Conservation (phyloP, 192 early-diverging fungal species). For the Chytriomyces sp. region DNA sequence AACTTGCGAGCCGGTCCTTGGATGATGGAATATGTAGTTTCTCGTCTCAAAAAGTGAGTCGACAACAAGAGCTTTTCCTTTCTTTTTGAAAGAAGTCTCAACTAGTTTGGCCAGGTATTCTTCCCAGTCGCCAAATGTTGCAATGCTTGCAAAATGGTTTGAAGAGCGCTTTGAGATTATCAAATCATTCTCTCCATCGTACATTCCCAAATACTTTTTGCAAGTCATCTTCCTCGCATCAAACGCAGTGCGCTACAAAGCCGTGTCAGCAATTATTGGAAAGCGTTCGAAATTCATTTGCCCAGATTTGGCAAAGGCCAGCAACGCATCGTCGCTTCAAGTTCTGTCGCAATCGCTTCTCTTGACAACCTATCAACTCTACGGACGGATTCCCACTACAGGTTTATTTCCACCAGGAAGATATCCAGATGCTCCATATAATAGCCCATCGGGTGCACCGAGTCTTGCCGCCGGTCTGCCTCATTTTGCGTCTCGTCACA, state of each 20-base stretch:
- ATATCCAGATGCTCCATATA: slow-evolving; percentile 14
- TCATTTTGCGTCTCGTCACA: slow-evolving; percentile 89
- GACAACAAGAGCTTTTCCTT: slow-evolving; percentile 8
- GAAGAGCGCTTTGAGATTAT: slow-evolving; percentile 71
- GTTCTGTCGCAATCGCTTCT: slow-evolving; percentile 74
- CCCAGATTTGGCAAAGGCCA: slow-evolving; percentile 65
- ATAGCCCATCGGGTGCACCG: slow-evolving; percentile 37
- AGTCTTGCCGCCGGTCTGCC: slow-evolving; percentile 93
- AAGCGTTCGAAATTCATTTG: slow-evolving; percentile 65
- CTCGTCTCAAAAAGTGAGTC: slow-evolving; percentile 69
- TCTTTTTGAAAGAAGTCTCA: neutral
- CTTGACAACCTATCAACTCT: slow-evolving; percentile 84
- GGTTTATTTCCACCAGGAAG: slow-evolving; percentile 69
- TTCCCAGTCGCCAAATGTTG: slow-evolving; percentile 43
- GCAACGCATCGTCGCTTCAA: slow-evolving; percentile 58
- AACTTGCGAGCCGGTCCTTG: slow-evolving; percentile 90
- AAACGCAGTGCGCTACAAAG: slow-evolving; percentile 67
- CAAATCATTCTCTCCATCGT: slow-evolving; percentile 76
- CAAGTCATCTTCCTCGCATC: slow-evolving; percentile 80
- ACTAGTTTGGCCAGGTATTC: slow-evolving; percentile 39
- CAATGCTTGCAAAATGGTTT: slow-evolving; percentile 76
- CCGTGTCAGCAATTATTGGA: slow-evolving; percentile 51
- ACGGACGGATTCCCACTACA: slow-evolving; percentile 81
- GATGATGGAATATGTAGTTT: slow-evolving; percentile 86
- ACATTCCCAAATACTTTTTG: slow-evolving; percentile 94